Percentiles rank a stretch among this genome's conserved stretches.
These are phyloP conservation scores for Coniochaeta sp. DNA, from an alignment of 2,329 filamentous ascomycete species.

Conservation along the genomic window DNA sequence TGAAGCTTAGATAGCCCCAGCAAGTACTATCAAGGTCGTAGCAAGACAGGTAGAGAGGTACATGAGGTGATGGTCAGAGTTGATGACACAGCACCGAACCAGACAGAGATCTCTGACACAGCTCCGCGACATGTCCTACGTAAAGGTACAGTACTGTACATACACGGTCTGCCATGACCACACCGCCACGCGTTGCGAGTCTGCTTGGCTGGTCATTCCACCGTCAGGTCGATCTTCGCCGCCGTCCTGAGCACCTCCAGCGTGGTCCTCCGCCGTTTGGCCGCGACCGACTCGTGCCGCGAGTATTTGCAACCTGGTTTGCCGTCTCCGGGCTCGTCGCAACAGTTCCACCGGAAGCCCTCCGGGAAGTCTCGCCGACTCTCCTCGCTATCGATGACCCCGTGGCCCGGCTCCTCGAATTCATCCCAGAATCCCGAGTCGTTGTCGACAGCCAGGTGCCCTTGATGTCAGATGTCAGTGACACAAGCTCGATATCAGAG, in stretches of 20 bases:
- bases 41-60: too few species aligned
- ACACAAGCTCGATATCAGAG: not conserved
- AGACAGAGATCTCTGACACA: too few species aligned
- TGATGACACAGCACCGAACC: too few species aligned
- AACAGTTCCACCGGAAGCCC: conserved; percentile 22
- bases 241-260: not conserved
- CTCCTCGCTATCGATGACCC: conserved; percentile 15
- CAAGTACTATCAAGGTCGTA: too few species aligned
- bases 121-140: too few species aligned
- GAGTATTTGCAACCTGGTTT: not conserved
- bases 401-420: conserved; percentile 18
- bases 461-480: conserved; percentile 6
- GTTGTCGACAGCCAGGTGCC: conserved; percentile 14
- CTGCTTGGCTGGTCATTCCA: not conserved
- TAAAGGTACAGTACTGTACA: too few species aligned
- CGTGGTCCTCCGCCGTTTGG: not conserved
- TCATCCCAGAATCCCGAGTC: conserved; percentile 19
- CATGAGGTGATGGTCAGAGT: too few species aligned
- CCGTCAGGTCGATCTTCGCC: not conserved
- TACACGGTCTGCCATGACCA: too few species aligned
- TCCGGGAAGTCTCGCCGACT: conserved; percentile 16
- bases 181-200: too few species aligned
- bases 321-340: conserved; percentile 7
- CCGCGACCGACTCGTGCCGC: not conserved
- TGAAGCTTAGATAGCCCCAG: not conserved